phyloP scores from a whole-genome alignment of 108 stramenopile species.

The Nannochloropsis oceanica region DNA sequence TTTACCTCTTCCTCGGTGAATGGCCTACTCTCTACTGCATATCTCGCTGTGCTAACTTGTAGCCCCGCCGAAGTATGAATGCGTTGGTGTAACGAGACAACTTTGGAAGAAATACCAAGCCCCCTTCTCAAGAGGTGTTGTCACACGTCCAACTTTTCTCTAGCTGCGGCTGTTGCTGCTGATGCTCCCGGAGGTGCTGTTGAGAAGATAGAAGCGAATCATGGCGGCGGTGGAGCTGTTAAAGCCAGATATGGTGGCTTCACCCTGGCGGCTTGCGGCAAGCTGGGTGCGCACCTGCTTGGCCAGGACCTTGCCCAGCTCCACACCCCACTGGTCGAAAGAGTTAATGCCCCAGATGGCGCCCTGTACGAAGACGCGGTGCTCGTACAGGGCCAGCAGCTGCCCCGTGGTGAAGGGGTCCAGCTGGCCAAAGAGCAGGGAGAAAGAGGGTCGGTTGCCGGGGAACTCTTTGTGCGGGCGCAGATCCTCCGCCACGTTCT shows the following conservation, averaged over 20 bases:
- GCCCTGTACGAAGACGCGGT: conserved; percentile 95
- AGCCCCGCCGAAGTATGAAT: no score
- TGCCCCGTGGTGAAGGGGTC: conserved; percentile 85
- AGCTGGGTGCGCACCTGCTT: conserved; percentile 36
- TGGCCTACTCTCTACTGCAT: no score
- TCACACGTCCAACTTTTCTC: no score
- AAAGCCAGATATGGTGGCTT: conserved; percentile 15
- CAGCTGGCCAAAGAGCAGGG: conserved; percentile 76
- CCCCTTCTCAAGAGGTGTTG: no score
- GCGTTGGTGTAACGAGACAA: no score
- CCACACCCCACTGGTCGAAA: conserved; percentile 99
- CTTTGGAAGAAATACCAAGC: no score
- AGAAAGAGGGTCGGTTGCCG: conserved; percentile 90
- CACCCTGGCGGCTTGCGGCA: not conserved
- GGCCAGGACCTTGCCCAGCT: conserved; percentile 90
- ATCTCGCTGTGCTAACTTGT: no score
- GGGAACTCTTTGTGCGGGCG: conserved; percentile 80
- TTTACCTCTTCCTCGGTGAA: no score
- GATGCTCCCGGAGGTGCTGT: not conserved
- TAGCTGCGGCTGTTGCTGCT: not conserved
- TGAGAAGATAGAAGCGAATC: conserved; percentile 20
- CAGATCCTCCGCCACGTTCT: conserved; percentile 71
- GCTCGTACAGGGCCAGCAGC: conserved; percentile 89
- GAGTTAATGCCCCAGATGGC: conserved; percentile 97
- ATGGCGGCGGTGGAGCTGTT: conserved; percentile 40